These are phyloP conservation scores for Puccinia hordei DNA, from an alignment of 1,284 basidiomycete genomes.

Conservation along the genomic window DNA sequence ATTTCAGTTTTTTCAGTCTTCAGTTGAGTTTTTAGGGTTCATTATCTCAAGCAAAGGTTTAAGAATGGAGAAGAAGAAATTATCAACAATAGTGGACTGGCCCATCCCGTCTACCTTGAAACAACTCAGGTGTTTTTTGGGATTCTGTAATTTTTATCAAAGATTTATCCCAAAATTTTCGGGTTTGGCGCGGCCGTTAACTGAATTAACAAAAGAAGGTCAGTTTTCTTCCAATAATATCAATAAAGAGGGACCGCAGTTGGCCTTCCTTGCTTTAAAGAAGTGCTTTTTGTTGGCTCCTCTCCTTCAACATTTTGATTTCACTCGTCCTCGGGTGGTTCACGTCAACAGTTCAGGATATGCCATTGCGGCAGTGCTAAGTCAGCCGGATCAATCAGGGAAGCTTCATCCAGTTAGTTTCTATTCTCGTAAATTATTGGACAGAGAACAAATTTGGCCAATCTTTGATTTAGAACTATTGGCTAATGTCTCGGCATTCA, in stretches of 20 bases:
- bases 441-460: slow-evolving; percentile 15
- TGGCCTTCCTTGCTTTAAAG: background rate
- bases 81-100: slow-evolving; percentile 22
- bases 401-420: background rate
- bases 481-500: background rate
- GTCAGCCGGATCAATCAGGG: background rate
- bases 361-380: background rate
- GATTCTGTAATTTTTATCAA: slow-evolving; percentile 36
- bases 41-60: slow-evolving; percentile 5
- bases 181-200: background rate
- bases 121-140: background rate
- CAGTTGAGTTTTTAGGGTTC: slow-evolving; percentile 29
- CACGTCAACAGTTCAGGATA: background rate
- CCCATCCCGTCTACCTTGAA: background rate
- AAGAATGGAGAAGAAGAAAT: slow-evolving; percentile 19
- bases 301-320: background rate
- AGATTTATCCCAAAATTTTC: slow-evolving; percentile 26
- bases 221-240: background rate
- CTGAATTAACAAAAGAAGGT: background rate
- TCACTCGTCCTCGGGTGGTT: background rate
- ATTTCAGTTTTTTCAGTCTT: slow-evolving; percentile 1
- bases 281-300: background rate
- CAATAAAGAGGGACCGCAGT: background rate
- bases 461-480: slow-evolving; percentile 7
- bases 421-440: slow-evolving; percentile 37